phyloP scores from a whole-genome alignment of 441 rosid species.

The Populus hybrid region DNA sequence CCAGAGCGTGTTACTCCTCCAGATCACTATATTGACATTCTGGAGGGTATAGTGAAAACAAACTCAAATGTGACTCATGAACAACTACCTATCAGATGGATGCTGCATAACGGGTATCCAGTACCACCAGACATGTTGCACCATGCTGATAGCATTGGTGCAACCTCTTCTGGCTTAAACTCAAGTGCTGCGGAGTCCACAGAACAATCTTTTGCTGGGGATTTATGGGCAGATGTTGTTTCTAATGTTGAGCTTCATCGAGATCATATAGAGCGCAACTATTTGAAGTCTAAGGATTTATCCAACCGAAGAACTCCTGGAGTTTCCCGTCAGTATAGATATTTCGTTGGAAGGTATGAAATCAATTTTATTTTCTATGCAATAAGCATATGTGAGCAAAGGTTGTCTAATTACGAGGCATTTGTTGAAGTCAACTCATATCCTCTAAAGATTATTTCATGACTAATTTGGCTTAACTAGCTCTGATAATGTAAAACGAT shows the following conservation, averaged over 20 bases:
- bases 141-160: conserved; percentile 27
- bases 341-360: conserved; percentile 75
- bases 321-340: conserved; percentile 57
- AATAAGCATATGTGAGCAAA: not conserved
- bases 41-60: conserved; percentile 74
- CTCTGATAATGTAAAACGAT: not conserved
- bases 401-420: too few species aligned
- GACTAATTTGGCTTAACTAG: not conserved
- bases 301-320: conserved; percentile 73
- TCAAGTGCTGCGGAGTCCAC: conserved; percentile 18
- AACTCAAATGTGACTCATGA: conserved; percentile 36
- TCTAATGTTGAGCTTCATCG: conserved; percentile 46
- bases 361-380: not conserved
- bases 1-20: conserved; percentile 96
- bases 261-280: conserved; percentile 54
- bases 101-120: conserved; percentile 76
- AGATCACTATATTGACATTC: conserved; percentile 80
- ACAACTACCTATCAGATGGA: conserved; percentile 88
- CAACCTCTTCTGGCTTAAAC: conserved; percentile 26
- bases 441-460: not conserved
- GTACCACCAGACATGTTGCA: conserved; percentile 74
- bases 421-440: not conserved
- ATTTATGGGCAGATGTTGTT: conserved; percentile 66
- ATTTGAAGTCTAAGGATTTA: conserved; percentile 53
- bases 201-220: conserved; percentile 62